phyloP scores from a whole-genome alignment of 257 asterid genomes.

The Euphrasia confusa region DNA sequence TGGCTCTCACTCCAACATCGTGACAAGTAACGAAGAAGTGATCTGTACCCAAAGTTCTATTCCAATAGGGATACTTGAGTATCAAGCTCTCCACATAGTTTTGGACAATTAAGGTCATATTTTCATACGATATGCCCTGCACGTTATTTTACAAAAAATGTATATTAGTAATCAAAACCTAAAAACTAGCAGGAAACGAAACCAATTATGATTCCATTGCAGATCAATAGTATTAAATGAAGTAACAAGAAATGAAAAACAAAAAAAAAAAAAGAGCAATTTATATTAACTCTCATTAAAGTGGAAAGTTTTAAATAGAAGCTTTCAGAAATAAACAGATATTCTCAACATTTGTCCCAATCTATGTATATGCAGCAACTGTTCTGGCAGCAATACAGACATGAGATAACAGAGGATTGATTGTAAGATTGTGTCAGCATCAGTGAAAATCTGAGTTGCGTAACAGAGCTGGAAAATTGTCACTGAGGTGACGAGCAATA shows the following conservation, averaged over 20 bases:
- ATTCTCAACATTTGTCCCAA: constrained; percentile 6
- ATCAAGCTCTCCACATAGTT: constrained; percentile 79
- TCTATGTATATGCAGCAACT: background rate
- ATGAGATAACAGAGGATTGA: constrained; percentile 5
- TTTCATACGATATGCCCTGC: constrained; percentile 96
- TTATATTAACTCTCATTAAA: constrained; percentile 12
- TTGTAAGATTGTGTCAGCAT: constrained; percentile 11
- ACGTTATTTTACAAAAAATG: constrained; percentile 20
- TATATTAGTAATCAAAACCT: constrained; percentile 15
- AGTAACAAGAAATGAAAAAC: background rate
- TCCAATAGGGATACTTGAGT: constrained; percentile 84
- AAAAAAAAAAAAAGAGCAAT: background rate
- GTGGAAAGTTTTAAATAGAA: constrained; percentile 4
- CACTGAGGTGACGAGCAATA: background rate
- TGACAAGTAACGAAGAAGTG: constrained; percentile 98
- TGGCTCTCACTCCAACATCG: constrained; percentile 99
- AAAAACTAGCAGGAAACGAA: constrained; percentile 16
- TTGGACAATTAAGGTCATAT: constrained; percentile 86
- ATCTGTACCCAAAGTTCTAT: constrained; percentile 95
- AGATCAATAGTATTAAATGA: background rate
- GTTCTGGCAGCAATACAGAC: constrained; percentile 16
- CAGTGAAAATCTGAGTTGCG: background rate
- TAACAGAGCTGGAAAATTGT: constrained; percentile 2
- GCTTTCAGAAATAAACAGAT: constrained; percentile 9
- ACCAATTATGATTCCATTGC: constrained; percentile 9